phyloP scores from a whole-genome alignment of 805 yeast species.

The Vanderwaltozyma polyspora region DNA sequence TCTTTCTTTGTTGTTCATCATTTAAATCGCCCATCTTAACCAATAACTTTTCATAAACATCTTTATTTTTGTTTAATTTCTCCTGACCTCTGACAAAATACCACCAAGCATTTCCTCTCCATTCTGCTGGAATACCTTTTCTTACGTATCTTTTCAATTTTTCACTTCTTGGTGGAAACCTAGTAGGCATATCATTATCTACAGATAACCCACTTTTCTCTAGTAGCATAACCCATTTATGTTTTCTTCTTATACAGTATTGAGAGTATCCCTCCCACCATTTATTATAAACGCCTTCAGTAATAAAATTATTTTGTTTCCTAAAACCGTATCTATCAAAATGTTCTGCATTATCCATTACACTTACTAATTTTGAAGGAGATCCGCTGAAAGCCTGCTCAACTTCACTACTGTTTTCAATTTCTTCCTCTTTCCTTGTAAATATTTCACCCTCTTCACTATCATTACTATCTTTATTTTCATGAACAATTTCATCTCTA shows the following conservation, averaged over 20 bases:
- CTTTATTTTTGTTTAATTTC: slow-evolving; percentile 52
- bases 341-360: slow-evolving; percentile 9
- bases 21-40: slow-evolving; percentile 47
- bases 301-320: slow-evolving; percentile 45
- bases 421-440: slow-evolving; percentile 3
- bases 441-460: slow-evolving; percentile 5
- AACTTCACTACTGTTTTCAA: neutral
- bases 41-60: slow-evolving; percentile 63
- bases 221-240: slow-evolving; percentile 66
- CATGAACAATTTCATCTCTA: slow-evolving; percentile 20
- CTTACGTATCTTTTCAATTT: slow-evolving; percentile 72
- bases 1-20: slow-evolving; percentile 5
- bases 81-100: slow-evolving; percentile 82
- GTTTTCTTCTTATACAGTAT: slow-evolving; percentile 52
- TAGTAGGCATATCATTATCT: slow-evolving; percentile 39
- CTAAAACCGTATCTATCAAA: slow-evolving; percentile 83
- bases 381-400: neutral
- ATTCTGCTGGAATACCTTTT: slow-evolving; percentile 91
- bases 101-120: slow-evolving; percentile 98
- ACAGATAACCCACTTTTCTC: slow-evolving; percentile 52
- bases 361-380: neutral
- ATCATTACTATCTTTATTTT: slow-evolving; percentile 1
- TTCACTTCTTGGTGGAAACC: slow-evolving; percentile 71
- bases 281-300: slow-evolving; percentile 46
- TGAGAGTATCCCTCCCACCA: slow-evolving; percentile 69